Conservation (phyloP, 2,329 filamentous ascomycete genomes). For the Alternaria gaisen region DNA sequence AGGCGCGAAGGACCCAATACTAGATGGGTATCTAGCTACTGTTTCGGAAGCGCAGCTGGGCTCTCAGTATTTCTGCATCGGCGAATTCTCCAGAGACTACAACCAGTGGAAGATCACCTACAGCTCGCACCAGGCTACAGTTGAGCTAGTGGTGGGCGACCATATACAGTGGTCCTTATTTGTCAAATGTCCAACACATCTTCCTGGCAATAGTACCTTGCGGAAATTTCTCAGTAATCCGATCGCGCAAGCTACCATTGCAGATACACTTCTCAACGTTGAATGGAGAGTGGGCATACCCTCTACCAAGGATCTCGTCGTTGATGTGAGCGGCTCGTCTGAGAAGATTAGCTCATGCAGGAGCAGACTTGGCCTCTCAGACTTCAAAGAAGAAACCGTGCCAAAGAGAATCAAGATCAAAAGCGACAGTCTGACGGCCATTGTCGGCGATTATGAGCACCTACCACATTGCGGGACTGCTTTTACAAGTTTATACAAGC, state of each 20-base stretch:
- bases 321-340: slow-evolving; percentile 33
- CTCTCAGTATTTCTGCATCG: slow-evolving; percentile 24
- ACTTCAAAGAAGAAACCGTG: slow-evolving; percentile 54
- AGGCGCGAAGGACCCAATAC: neutral
- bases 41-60: slow-evolving; percentile 19
- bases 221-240: slow-evolving; percentile 52
- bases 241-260: slow-evolving; percentile 29
- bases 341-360: slow-evolving; percentile 48
- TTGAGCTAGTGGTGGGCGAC: slow-evolving; percentile 55
- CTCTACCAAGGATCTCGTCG: neutral
- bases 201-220: slow-evolving; percentile 52
- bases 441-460: slow-evolving; percentile 62
- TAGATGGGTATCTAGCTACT: slow-evolving; percentile 16
- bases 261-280: slow-evolving; percentile 20
- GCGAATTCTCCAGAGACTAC: slow-evolving; percentile 32
- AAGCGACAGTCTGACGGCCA: slow-evolving; percentile 42
- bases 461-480: slow-evolving; percentile 67
- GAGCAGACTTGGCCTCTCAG: slow-evolving; percentile 47
- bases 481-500: slow-evolving; percentile 63
- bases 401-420: slow-evolving; percentile 56
- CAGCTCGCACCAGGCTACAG: slow-evolving; percentile 46
- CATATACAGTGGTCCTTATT: slow-evolving; percentile 57
- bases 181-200: slow-evolving; percentile 51
- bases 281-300: slow-evolving; percentile 41
- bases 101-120: slow-evolving; percentile 56